Conservation (phyloP, 2,329 filamentous ascomycete genomes). For the Pseudophaeomoniella oleicola region DNA sequence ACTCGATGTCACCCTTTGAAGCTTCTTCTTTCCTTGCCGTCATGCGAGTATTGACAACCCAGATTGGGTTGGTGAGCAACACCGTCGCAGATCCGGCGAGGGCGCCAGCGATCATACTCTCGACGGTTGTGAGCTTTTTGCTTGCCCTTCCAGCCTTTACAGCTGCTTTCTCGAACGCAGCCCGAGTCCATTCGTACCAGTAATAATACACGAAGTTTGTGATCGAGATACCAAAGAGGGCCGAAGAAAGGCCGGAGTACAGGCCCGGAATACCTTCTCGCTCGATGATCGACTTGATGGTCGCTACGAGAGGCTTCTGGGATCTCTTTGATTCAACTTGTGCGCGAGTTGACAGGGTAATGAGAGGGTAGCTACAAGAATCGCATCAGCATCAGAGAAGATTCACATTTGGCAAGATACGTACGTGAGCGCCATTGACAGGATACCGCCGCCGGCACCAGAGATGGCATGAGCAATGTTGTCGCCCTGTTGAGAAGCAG, state of each 20-base stretch:
- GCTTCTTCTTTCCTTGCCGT: conserved; percentile 63
- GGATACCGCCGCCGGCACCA: conserved; percentile 79
- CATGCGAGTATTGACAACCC: conserved; percentile 98
- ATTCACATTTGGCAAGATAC: conserved; percentile 14
- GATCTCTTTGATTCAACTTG: conserved; percentile 95
- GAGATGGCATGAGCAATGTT: conserved; percentile 93
- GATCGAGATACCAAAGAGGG: conserved; percentile 91
- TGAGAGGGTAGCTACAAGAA: conserved; percentile 65
- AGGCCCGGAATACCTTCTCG: conserved; percentile 81
- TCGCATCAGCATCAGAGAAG: conserved; percentile 3
- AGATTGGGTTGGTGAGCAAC: conserved; percentile 94
- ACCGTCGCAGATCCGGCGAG: conserved; percentile 90
- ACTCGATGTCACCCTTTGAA: conserved; percentile 11
- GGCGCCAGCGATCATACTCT: conserved; percentile 90
- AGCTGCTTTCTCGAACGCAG: conserved; percentile 67
- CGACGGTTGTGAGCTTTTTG: conserved; percentile 75
- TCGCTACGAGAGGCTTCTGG: conserved; percentile 68
- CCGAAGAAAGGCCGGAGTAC: conserved; percentile 85
- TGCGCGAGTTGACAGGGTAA: conserved; percentile 91
- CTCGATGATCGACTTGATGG: conserved; percentile 73
- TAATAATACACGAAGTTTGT: conserved; percentile 99
- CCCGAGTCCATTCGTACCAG: conserved; percentile 95
- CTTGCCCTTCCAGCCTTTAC: conserved; percentile 55
- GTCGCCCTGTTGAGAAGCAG: conserved; percentile 71
- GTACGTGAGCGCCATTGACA: conserved; percentile 92